Percentiles rank a stretch among this genome's conserved stretches.
phyloP scores from a whole-genome alignment of 345 rosid genomes.

The Alliaria petiolata region DNA sequence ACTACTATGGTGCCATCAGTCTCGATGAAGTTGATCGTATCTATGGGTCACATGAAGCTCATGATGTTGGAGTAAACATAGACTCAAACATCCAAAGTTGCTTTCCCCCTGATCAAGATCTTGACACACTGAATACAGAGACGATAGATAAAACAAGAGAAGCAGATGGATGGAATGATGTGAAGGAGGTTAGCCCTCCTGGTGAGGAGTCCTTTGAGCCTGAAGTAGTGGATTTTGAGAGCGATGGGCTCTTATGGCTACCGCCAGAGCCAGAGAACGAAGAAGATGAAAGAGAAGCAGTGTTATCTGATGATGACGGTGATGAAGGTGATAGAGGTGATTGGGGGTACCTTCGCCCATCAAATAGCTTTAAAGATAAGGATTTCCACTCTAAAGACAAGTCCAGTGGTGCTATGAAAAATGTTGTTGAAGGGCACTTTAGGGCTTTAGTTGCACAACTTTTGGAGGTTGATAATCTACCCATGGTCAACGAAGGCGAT shows the following conservation, averaged over 20 bases:
- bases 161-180: constrained; percentile 48
- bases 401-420: constrained; percentile 66
- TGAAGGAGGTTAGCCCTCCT: constrained; percentile 30
- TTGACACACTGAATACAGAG: constrained; percentile 39
- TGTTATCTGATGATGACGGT: constrained; percentile 61
- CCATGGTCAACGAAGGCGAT: constrained; percentile 61
- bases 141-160: constrained; percentile 28
- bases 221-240: constrained; percentile 89
- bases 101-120: constrained; percentile 46
- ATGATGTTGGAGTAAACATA: constrained; percentile 43
- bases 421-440: constrained; percentile 87
- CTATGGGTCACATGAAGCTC: constrained; percentile 48
- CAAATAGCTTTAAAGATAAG: constrained; percentile 66
- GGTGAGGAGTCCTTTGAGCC: constrained; percentile 46
- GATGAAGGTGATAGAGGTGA: constrained; percentile 67
- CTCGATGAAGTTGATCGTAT: constrained; percentile 40
- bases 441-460: constrained; percentile 82
- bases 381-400: constrained; percentile 55
- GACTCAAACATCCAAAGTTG: constrained; percentile 38
- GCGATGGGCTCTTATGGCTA: constrained; percentile 73
- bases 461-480: constrained; percentile 70
- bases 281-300: constrained; percentile 88
- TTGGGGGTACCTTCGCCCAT: constrained; percentile 68
- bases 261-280: constrained; percentile 95
- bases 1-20: constrained; percentile 45